Percentiles rank a stretch among this genome's conserved stretches.
These are phyloP conservation scores for Nakaseomyces sp. DNA, from an alignment of 1,139 yeast species.

Conservation along the genomic window DNA sequence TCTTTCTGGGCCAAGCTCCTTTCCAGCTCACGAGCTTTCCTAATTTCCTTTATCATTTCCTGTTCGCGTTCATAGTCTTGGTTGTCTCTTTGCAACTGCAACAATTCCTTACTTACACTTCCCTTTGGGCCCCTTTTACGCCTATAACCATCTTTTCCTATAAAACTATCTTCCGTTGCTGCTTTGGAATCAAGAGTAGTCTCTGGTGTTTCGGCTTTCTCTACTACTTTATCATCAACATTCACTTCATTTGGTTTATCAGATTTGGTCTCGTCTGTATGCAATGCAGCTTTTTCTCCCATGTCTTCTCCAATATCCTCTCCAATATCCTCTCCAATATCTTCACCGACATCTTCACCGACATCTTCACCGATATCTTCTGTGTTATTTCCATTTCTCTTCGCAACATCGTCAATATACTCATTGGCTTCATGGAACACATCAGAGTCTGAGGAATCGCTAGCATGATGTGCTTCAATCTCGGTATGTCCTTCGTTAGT, in stretches of 20 bases:
- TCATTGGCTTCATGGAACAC: conserved; percentile 31
- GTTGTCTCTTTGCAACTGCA: conserved; percentile 1
- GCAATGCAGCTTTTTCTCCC: conserved; percentile 15
- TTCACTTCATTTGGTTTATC: not conserved
- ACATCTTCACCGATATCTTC: conserved; percentile 23
- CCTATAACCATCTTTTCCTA: too few species aligned
- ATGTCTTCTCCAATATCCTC: conserved; percentile 17
- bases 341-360: conserved; percentile 21
- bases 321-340: conserved; percentile 15
- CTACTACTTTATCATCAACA: conserved; percentile 5
- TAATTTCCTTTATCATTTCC: not conserved
- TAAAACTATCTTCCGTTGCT: too few species aligned
- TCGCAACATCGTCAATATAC: conserved; percentile 15
- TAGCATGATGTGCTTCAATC: conserved; percentile 13
- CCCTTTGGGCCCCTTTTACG: too few species aligned
- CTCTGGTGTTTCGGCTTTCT: conserved; percentile 9
- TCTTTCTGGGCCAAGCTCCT: conserved; percentile 12
- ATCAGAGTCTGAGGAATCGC: conserved; percentile 14
- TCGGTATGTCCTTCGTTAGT: conserved; percentile 9
- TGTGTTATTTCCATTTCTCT: not conserved
- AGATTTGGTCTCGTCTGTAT: not conserved
- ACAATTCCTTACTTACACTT: not conserved
- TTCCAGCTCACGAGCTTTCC: not conserved
- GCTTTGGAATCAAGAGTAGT: too few species aligned
- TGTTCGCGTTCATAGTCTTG: conserved; percentile 4